phyloP scores from a whole-genome alignment of 2,329 filamentous ascomycete genomes.

The Fusarium falciforme region DNA sequence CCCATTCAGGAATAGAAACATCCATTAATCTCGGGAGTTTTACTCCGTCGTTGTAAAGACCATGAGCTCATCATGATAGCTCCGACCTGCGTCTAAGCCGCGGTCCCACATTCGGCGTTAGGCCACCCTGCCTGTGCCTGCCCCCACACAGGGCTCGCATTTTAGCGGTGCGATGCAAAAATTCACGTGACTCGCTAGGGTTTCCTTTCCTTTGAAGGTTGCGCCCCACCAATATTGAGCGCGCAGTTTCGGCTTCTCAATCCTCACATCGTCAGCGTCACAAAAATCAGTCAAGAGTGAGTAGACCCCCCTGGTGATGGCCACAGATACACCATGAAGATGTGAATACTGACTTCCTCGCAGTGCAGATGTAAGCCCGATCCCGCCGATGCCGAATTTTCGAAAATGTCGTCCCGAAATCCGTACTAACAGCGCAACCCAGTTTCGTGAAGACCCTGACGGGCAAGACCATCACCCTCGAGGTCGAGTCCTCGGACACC shows the following conservation, averaged over 20 bases:
- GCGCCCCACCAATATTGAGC: conserved; percentile 58
- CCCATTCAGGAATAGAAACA: not conserved
- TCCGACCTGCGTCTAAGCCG: not conserved
- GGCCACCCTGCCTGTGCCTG: not conserved
- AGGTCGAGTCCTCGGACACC: conserved; percentile 98
- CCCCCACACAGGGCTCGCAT: conserved; percentile 3
- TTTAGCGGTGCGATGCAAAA: conserved; percentile 12
- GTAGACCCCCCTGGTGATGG: conserved; percentile 48
- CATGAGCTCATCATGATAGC: conserved; percentile 10
- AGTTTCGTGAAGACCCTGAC: conserved; percentile 99
- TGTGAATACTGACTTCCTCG: conserved; percentile 40
- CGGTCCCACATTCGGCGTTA: conserved; percentile 2
- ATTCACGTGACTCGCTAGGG: conserved; percentile 53
- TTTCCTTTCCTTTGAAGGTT: conserved; percentile 46
- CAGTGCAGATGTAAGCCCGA: conserved; percentile 89
- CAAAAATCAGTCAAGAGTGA: conserved; percentile 70
- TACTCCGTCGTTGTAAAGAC: not conserved
- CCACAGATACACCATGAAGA: conserved; percentile 15
- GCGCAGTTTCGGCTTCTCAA: conserved; percentile 52
- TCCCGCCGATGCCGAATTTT: conserved; percentile 39
- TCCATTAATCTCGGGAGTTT: not conserved
- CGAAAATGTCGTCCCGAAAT: conserved; percentile 14
- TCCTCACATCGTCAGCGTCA: conserved; percentile 59
- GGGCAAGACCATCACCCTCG: conserved; percentile 99
- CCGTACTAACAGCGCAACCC: conserved; percentile 49